These are phyloP conservation scores for Mycena vulgaris DNA, from an alignment of 768 basidiomycete species.

Conservation along the genomic window DNA sequence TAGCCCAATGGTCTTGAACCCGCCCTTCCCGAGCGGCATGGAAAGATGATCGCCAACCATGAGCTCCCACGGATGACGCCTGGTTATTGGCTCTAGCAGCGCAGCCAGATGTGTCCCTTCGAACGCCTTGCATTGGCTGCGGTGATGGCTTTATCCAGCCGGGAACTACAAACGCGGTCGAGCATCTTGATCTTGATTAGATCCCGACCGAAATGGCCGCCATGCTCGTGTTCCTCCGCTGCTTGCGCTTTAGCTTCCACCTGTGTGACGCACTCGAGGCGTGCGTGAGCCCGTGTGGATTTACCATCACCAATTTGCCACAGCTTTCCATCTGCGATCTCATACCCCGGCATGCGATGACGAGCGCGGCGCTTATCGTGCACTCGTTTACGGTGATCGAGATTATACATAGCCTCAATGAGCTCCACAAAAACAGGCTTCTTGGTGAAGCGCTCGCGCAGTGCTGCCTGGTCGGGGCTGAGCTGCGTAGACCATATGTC, in stretches of 20 bases:
- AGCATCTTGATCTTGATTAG: conserved; percentile 47
- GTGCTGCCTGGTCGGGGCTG: conserved; percentile 8
- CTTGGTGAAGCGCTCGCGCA: conserved; percentile 29
- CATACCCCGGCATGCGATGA: conserved; percentile 38
- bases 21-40: conserved; percentile 29
- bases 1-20: conserved; percentile 19
- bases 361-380: conserved; percentile 27
- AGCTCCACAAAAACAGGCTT: conserved; percentile 40
- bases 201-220: conserved; percentile 54
- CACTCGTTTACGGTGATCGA: conserved; percentile 32
- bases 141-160: conserved; percentile 45
- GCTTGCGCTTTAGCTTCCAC: conserved; percentile 45
- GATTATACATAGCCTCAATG: conserved; percentile 31
- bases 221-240: conserved; percentile 36
- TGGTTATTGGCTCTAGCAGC: conserved; percentile 19
- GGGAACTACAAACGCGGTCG: conserved; percentile 47
- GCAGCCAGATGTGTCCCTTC: conserved; percentile 14
- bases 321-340: conserved; percentile 43
- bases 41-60: conserved; percentile 26
- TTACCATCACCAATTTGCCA: conserved; percentile 37
- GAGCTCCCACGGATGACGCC: conserved; percentile 23
- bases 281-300: conserved; percentile 22
- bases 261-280: conserved; percentile 47
- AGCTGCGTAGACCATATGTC: conserved; percentile 24
- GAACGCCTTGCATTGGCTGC: conserved; percentile 38